Conservation (phyloP, 2,329 filamentous ascomycete genomes). For the Aspergillus felis region DNA sequence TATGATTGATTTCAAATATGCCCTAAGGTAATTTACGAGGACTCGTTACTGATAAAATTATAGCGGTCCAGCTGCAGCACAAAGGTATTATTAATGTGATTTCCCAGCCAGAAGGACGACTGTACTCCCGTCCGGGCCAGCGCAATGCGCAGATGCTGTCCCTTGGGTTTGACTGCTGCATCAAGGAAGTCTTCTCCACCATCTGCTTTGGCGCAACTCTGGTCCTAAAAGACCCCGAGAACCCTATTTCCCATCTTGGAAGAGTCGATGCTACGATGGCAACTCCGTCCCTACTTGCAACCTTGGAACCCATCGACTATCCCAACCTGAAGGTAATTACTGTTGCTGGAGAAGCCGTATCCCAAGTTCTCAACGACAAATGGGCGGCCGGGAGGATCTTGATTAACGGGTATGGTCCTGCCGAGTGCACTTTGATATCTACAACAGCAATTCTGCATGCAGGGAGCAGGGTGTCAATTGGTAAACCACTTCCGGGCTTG, state of each 20-base stretch:
- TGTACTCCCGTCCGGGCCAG: conserved; percentile 12
- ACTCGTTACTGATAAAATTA: background rate
- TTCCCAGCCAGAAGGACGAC: background rate
- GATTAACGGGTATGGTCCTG: background rate
- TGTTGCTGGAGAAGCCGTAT: background rate
- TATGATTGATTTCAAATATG: background rate
- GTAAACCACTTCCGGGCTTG: background rate
- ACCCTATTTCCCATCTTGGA: background rate
- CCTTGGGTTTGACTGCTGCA: conserved; percentile 40
- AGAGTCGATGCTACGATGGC: background rate
- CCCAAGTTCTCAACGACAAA: background rate
- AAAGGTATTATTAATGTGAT: background rate
- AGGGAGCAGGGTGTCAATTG: background rate
- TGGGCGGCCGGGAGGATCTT: background rate
- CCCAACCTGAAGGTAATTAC: background rate
- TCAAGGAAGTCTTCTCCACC: conserved; percentile 39
- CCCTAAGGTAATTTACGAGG: no score
- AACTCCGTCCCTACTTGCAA: background rate
- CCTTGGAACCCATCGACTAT: background rate
- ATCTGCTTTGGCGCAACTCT: conserved; percentile 29
- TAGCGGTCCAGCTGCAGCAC: background rate
- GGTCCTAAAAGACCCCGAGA: conserved; percentile 1
- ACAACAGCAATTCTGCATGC: background rate
- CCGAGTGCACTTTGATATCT: background rate
- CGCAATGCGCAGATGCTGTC: conserved; percentile 40